phyloP scores from a whole-genome alignment of 345 rosid genomes.

The Syzygium aqueum region DNA sequence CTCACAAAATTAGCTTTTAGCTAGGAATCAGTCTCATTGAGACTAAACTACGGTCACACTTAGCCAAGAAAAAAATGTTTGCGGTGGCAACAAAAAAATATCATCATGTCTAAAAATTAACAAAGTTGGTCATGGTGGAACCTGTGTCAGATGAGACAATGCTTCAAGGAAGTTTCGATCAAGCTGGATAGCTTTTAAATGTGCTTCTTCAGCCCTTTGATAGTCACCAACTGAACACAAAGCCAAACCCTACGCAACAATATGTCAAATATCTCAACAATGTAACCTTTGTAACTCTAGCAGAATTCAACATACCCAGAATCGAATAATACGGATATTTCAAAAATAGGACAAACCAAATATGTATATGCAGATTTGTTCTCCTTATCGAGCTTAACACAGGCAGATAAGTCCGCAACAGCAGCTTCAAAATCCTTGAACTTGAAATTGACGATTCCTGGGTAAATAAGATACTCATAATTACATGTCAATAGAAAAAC shows the following conservation, averaged over 20 bases:
- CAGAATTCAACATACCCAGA: background rate
- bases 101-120: background rate
- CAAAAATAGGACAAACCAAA: slow-evolving; percentile 42
- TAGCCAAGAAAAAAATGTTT: background rate
- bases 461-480: slow-evolving; percentile 8
- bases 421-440: slow-evolving; percentile 89
- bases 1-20: background rate
- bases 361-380: slow-evolving; percentile 91
- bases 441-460: slow-evolving; percentile 92
- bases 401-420: slow-evolving; percentile 68
- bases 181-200: slow-evolving; percentile 70
- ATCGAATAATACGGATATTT: background rate
- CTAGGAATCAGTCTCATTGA: background rate
- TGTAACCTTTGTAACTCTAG: background rate
- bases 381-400: slow-evolving; percentile 72
- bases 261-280: background rate
- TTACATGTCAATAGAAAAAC: background rate
- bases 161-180: slow-evolving; percentile 79
- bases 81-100: background rate
- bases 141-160: slow-evolving; percentile 91
- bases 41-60: background rate
- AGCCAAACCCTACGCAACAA: slow-evolving; percentile 59
- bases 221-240: slow-evolving; percentile 73
- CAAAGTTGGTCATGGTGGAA: slow-evolving; percentile 5
- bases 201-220: slow-evolving; percentile 77